These are phyloP conservation scores for Bretziella fagacearum DNA, from an alignment of 2,329 filamentous ascomycete genomes.

Conservation along the genomic window DNA sequence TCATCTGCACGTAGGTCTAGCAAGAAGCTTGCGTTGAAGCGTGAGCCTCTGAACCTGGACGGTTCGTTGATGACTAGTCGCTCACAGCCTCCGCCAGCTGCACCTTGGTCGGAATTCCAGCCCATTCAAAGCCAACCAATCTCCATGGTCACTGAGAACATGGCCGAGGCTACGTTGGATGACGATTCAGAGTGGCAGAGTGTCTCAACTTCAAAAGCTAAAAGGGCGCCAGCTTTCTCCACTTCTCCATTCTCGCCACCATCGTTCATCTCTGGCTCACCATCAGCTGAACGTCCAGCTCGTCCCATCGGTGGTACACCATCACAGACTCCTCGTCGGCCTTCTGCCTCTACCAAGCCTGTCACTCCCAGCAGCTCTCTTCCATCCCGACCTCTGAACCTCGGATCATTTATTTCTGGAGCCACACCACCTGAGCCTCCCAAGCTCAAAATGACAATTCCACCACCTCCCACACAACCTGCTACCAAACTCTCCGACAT, in stretches of 20 bases:
- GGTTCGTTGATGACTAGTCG: background rate
- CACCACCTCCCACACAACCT: conserved; percentile 9
- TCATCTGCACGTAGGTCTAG: background rate
- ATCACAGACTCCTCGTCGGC: background rate
- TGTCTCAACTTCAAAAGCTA: conserved; percentile 1
- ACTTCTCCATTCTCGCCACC: background rate
- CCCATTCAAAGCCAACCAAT: background rate
- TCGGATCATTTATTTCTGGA: conserved; percentile 8
- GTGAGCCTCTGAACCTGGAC: background rate
- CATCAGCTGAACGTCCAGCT: background rate
- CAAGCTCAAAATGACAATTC: conserved; percentile 36
- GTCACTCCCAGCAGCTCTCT: conserved; percentile 1
- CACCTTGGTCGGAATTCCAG: conserved; percentile 10
- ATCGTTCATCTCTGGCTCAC: background rate
- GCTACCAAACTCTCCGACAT: conserved; percentile 62
- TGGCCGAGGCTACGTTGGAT: conserved; percentile 9
- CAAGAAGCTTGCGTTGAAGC: conserved; percentile 3
- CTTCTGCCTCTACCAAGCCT: background rate
- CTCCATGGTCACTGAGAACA: conserved; percentile 10
- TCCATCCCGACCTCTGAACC: conserved; percentile 6
- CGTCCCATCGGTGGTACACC: background rate
- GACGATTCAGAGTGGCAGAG: conserved; percentile 11
- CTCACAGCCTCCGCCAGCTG: background rate
- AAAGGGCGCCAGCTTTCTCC: conserved; percentile 2
- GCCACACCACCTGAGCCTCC: conserved; percentile 35